Evolutionary conservation across 139 green algal species (phyloP), one percentile per base, ranked within the genome.

Genomic region (Monoraphidium neglectum): DNA sequence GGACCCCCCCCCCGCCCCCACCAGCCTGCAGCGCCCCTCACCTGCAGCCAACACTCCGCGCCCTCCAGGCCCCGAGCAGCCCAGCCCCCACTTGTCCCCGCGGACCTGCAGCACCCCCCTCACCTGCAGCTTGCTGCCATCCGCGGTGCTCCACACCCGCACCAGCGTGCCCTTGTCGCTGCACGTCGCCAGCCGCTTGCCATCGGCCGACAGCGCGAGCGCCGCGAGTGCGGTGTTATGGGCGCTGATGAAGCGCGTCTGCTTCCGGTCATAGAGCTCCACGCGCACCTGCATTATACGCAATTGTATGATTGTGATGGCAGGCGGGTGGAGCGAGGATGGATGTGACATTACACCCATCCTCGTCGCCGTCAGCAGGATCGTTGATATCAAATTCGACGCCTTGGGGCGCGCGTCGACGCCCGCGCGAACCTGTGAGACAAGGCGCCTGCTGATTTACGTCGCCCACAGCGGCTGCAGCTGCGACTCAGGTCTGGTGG

Each of bases 231-330:
- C 61, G 0, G 78, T 90, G 74, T 91, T 92, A 84, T 99, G 96
- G 26, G 96, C 94, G 23, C 76, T 59, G 49, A 99, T 94, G 80
- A 98, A 97, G 77, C 93, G 93, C 28, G 92, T 97, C 65, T 92
- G 85, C 26, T 89, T 85, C 36, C 92, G 82, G 79, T 99, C 95
- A 68, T 96, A 97, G 72, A 97, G 86, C 90, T 99, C 96, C 5
- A 99, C 82, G 2, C 96, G 86, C 18, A 98, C 90, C 92, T 97
- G n/a, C n/a, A n/a, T n/a, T n/a, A n/a, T n/a, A n/a, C n/a, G 47
- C 47, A 56, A 56, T 15, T 12, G 13, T 24, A 15, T 56, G 47
- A 12, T 12, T 56, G 47, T 12, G 15, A 15, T 56, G 15, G 47
- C 47, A 56, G 47, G 47, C 47, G 47, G 47, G n/a, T n/a, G n/a